Conservation (phyloP, 2,329 filamentous ascomycete genomes). For the Sclerotinia glacialis region DNA sequence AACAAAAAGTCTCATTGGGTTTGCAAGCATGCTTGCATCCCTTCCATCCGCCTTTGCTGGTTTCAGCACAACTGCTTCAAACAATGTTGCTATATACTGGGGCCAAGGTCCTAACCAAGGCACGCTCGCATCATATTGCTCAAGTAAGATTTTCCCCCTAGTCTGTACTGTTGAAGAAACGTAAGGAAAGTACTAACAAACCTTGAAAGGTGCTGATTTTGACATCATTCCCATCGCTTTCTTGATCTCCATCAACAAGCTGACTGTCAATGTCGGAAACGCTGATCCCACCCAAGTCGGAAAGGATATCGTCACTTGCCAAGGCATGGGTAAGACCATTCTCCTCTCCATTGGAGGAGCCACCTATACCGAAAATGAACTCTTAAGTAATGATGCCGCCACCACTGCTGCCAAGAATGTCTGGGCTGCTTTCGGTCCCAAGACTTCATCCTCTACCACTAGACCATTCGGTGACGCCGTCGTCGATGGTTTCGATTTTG, state of each 20-base stretch:
- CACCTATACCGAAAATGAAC: conserved; percentile 67
- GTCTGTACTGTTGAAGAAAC: background rate
- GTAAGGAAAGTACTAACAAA: background rate
- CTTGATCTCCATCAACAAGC: conserved; percentile 16
- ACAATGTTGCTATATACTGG: conserved; percentile 65
- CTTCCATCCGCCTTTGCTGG: conserved; percentile 41
- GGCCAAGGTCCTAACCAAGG: conserved; percentile 41
- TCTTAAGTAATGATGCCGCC: conserved; percentile 52
- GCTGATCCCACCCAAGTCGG: conserved; percentile 13
- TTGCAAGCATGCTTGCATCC: conserved; percentile 18
- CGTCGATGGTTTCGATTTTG: conserved; percentile 75
- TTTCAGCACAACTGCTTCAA: conserved; percentile 44
- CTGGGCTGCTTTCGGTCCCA: conserved; percentile 69
- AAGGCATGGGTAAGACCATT: conserved; percentile 58
- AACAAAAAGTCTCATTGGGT: conserved; percentile 17
- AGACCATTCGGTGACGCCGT: conserved; percentile 66
- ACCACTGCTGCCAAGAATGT: conserved; percentile 57
- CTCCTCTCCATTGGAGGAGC: conserved; percentile 69
- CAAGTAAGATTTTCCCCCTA: conserved; percentile 4
- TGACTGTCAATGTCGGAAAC: conserved; percentile 20
- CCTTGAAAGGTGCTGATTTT: conserved; percentile 1
- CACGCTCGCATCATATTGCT: conserved; percentile 21
- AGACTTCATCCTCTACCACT: conserved; percentile 44
- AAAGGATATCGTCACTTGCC: conserved; percentile 22
- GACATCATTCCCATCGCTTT: conserved; percentile 18